These are phyloP conservation scores for Xylaria sp. DNA, from an alignment of 2,329 filamentous ascomycete species.

Conservation along the genomic window DNA sequence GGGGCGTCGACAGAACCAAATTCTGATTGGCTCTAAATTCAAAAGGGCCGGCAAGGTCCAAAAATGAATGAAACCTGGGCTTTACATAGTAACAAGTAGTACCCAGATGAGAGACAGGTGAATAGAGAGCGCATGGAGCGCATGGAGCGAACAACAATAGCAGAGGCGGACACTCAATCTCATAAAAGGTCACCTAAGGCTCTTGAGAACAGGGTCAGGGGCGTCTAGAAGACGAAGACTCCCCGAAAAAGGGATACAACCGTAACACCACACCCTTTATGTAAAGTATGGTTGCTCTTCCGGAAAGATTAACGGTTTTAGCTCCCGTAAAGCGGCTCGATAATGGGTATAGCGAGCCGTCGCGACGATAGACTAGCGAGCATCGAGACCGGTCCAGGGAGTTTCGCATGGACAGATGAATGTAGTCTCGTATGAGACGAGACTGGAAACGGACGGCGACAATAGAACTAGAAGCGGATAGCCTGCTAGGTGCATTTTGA, in stretches of 20 bases:
- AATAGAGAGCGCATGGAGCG: background rate
- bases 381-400: conserved; percentile 18
- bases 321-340: conserved; percentile 15
- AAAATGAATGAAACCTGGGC: conserved; percentile 17
- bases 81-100: too few relatives aligned
- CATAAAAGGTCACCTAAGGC: background rate
- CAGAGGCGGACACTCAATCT: conserved; percentile 5
- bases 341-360: conserved; percentile 1
- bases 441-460: conserved; percentile 1
- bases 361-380: conserved; percentile 4
- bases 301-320: conserved; percentile 19
- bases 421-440: conserved; percentile 5
- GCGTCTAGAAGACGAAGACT: conserved; percentile 3
- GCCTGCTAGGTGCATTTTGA: background rate
- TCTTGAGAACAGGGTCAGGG: conserved; percentile 14
- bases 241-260: conserved; percentile 6
- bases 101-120: conserved; percentile 7
- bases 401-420: background rate
- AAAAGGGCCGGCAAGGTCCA: conserved; percentile 23
- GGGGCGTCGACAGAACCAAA: conserved; percentile 27
- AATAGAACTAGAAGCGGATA: background rate
- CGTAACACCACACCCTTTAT: background rate
- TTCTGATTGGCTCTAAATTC: conserved; percentile 41
- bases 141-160: conserved; percentile 11
- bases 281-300: conserved; percentile 3